phyloP scores from a whole-genome alignment of 1,284 basidiomycete species.

The Stygiomarasmius scandens region DNA sequence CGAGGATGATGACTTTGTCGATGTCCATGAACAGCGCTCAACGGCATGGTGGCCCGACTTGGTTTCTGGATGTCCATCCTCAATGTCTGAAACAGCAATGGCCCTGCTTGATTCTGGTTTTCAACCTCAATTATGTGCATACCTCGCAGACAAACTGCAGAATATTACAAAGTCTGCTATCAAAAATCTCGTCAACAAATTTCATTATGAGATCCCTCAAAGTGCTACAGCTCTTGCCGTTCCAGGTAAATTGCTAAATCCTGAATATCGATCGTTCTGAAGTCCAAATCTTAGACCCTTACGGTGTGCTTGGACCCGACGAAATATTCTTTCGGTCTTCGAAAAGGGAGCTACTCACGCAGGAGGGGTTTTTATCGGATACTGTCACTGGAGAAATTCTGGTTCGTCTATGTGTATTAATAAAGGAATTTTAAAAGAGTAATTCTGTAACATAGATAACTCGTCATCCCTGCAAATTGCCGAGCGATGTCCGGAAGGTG shows the following conservation, averaged over 20 bases:
- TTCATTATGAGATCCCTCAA: slow-evolving; percentile 33
- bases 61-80: slow-evolving; percentile 42
- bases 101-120: slow-evolving; percentile 41
- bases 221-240: slow-evolving; percentile 44
- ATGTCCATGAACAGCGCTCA: slow-evolving; percentile 18
- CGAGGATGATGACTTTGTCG: slow-evolving; percentile 8
- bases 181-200: slow-evolving; percentile 25
- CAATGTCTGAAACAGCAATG: slow-evolving; percentile 43
- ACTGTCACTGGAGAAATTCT: slow-evolving; percentile 42
- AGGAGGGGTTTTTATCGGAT: slow-evolving; percentile 32
- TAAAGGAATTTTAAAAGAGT: neutral
- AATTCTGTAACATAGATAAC: slow-evolving; percentile 32
- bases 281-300: slow-evolving; percentile 34
- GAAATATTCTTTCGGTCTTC: slow-evolving; percentile 44
- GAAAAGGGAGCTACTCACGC: slow-evolving; percentile 24
- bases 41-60: slow-evolving; percentile 40
- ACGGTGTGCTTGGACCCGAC: slow-evolving; percentile 35
- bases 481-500: slow-evolving; percentile 48
- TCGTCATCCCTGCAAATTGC: slow-evolving; percentile 49
- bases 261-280: neutral
- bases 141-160: slow-evolving; percentile 39
- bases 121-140: slow-evolving; percentile 30
- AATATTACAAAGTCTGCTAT: slow-evolving; percentile 34
- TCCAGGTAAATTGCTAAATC: slow-evolving; percentile 34
- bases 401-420: slow-evolving; percentile 25